Base-by-base conservation (phyloP, 2,329 filamentous ascomycete genomes). In the Sporothrix humicola region DNA sequence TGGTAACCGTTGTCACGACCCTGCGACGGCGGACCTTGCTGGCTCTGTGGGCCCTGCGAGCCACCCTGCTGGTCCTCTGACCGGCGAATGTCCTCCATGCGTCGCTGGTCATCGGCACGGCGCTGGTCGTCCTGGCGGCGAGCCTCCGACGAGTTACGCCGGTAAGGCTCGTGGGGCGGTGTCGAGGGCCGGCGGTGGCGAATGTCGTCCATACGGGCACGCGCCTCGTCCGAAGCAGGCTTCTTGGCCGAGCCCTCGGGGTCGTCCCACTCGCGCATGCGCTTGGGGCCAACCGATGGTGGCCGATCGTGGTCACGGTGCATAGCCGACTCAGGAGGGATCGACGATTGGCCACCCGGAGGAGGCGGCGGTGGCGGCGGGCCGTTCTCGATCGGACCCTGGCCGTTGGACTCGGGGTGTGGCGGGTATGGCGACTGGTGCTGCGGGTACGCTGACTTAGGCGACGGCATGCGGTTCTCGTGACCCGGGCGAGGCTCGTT, bases 201-300 rank as follows among this genome's bases (percentile, higher is more conserved):
- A 79, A 93, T 88, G 78, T 98, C 94, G 54, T 97, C 94, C 77
- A 98, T 86, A 72, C 94, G 92, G 74, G 93, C 93, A 59, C 95
- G 91, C 76, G 88, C 94, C 81, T 98, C 95, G 5, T 98, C 95
- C 54, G 91, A 97, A 10, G 93, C 91, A 75, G 93, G 90, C 84
- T 98, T 98, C 85, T 98, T 97, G 61, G 87, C 86, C 3, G 90
- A 84, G 26, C 89, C 84, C 50, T 97, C 94, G 50, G 95, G 92
- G 50, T 95, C 92, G 77, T 98, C 96, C 95, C 96, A 98, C 79
- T 98, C 96, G 68, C 95, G 91, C 81, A 91, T 88, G 73, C 96
- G 90, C 87, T 99, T 99, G 73, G 92, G 90, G 3, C 88, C 89
- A 12, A 93, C 92, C 52, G 94, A 97, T 0, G 91, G 83, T 20